phyloP scores from a whole-genome alignment of 2,329 filamentous ascomycete species.

The Chlorencoelia australis region DNA sequence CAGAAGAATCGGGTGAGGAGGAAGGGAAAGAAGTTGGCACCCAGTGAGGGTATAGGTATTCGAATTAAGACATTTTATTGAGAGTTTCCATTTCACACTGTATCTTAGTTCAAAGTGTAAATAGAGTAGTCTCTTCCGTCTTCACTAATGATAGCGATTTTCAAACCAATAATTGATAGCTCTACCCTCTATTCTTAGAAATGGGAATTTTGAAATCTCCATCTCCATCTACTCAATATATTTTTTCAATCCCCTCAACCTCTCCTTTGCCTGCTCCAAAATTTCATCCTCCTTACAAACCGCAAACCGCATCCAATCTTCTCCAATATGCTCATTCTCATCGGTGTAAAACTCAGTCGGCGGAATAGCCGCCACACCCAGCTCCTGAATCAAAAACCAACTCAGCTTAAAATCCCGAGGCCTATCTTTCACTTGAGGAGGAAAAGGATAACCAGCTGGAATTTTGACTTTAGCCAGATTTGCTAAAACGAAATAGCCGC shows the following conservation, averaged over 20 bases:
- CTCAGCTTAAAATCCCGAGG: slow-evolving; percentile 89
- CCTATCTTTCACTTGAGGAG: slow-evolving; percentile 72
- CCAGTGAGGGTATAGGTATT: slow-evolving; percentile 10
- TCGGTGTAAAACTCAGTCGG: slow-evolving; percentile 96
- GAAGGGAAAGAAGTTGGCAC: slow-evolving; percentile 5
- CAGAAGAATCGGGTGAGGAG: slow-evolving; percentile 13
- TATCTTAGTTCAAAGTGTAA: too few relatives aligned
- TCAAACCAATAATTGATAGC: too few relatives aligned
- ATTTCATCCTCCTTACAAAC: slow-evolving; percentile 93
- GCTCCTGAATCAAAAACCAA: slow-evolving; percentile 95
- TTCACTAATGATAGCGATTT: too few relatives aligned
- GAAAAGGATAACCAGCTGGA: slow-evolving; percentile 78
- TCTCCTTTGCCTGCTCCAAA: slow-evolving; percentile 66
- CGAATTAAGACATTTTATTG: slow-evolving; percentile 8
- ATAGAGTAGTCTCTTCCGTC: too few relatives aligned
- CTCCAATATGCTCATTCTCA: slow-evolving; percentile 69
- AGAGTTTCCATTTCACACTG: too few relatives aligned
- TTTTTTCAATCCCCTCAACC: slow-evolving; percentile 37
- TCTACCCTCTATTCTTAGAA: too few relatives aligned
- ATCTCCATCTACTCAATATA: slow-evolving; percentile 41
- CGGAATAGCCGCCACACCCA: slow-evolving; percentile 91
- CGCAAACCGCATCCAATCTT: slow-evolving; percentile 90
- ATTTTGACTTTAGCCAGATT: slow-evolving; percentile 85
- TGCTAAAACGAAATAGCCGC: slow-evolving; percentile 93
- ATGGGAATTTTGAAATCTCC: not conserved